A percentile compares a stretch with the other conserved stretches of the same genome.
These are phyloP conservation scores for Ceratocystis ficicola DNA, from an alignment of 2,329 filamentous ascomycete genomes.

Conservation along the genomic window DNA sequence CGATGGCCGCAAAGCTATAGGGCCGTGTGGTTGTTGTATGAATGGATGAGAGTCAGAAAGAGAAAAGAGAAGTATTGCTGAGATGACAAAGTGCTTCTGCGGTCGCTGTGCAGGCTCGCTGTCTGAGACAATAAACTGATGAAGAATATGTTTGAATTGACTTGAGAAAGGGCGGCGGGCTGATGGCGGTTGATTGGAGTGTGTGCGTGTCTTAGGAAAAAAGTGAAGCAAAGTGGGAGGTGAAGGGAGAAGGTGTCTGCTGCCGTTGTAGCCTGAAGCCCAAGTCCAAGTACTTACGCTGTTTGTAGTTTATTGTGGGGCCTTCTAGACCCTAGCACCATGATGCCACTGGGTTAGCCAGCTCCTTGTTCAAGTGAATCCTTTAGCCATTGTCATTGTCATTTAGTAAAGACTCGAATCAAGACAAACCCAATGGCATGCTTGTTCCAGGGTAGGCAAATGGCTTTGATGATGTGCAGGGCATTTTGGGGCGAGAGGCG, in stretches of 20 bases:
- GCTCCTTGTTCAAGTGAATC: not conserved
- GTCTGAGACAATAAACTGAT: slow-evolving; percentile 3
- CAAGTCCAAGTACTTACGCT: not conserved
- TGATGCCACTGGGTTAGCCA: not conserved
- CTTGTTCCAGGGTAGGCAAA: not conserved
- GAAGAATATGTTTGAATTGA: not conserved
- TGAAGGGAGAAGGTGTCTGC: not conserved
- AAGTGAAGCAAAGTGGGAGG: not conserved
- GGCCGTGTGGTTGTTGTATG: too few species aligned
- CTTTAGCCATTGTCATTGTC: not conserved
- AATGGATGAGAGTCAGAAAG: not conserved
- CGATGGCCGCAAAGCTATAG: not conserved
- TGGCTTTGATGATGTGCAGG: not conserved
- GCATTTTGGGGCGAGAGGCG: not conserved
- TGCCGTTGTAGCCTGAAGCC: too few species aligned
- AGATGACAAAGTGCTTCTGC: not conserved
- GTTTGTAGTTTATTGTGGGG: not conserved
- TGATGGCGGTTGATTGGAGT: too few species aligned
- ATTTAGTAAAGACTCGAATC: not conserved
- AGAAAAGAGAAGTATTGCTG: slow-evolving; percentile 1
- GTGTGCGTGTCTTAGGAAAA: not conserved
- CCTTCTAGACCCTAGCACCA: not conserved
- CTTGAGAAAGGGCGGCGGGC: not conserved
- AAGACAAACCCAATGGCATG: not conserved
- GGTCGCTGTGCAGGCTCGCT: slow-evolving; percentile 5